Evolutionary conservation across 768 basidiomycete species (phyloP).

Genomic region (Rhizopogon sp.): DNA sequence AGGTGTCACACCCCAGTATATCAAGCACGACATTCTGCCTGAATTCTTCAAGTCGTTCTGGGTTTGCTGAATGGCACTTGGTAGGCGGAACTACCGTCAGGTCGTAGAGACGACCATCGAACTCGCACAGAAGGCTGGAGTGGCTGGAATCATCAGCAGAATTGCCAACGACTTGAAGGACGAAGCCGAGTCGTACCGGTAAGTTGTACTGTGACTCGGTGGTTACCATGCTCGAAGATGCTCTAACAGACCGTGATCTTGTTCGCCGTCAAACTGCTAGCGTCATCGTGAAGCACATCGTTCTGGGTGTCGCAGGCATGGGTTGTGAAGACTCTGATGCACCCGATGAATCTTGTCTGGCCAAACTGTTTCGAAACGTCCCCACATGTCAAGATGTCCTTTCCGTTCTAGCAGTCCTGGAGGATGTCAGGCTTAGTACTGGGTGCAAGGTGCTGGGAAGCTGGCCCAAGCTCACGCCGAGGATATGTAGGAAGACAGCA

Average conservation of each 20-base stretch:
- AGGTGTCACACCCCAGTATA: slow-evolving; percentile 21
- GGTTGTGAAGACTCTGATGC: slow-evolving; percentile 99
- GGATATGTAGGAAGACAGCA: too few relatives aligned
- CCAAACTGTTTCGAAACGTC: slow-evolving; percentile 98
- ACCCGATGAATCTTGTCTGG: slow-evolving; percentile 98
- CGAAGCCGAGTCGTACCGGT: slow-evolving; percentile 68
- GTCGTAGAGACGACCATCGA: slow-evolving; percentile 99
- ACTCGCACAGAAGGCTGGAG: slow-evolving; percentile 94
- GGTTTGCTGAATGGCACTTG: slow-evolving; percentile 97
- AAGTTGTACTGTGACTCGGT: slow-evolving; percentile 83
- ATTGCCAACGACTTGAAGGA: slow-evolving; percentile 63
- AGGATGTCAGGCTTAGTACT: too few relatives aligned
- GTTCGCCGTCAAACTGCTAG: slow-evolving; percentile 98
- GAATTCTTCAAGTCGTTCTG: slow-evolving; percentile 99
- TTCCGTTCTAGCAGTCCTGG: too few relatives aligned
- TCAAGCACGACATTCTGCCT: slow-evolving; percentile 91
- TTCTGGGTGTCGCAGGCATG: slow-evolving; percentile 93
- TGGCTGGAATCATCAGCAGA: slow-evolving; percentile 90
- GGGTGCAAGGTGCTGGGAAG: too few relatives aligned
- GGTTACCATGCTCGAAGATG: slow-evolving; percentile 97
- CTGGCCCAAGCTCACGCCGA: too few relatives aligned
- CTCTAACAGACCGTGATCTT: slow-evolving; percentile 94
- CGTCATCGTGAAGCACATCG: slow-evolving; percentile 97
- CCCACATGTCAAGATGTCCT: slow-evolving; percentile 70
- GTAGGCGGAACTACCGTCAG: slow-evolving; percentile 92